Base-by-base conservation (phyloP, 1,139 yeast genomes). In the Pichia sp. region DNA sequence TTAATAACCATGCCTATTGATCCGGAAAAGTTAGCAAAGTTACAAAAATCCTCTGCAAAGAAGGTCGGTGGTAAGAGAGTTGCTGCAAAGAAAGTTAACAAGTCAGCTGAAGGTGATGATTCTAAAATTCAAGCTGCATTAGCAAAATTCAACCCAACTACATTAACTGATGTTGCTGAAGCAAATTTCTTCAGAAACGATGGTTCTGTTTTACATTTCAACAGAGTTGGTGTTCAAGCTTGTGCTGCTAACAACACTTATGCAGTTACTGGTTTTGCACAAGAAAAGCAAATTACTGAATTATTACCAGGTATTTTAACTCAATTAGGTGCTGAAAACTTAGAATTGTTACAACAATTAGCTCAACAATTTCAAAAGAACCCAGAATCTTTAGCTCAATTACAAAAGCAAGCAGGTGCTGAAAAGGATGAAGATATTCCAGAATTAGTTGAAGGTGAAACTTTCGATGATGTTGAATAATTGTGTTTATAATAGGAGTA, bases 101-200 rank as follows among this genome's bases (percentile, higher is more conserved):
- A 67, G 69, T 74, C 78, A 66, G 67, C 75, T 57, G 92, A 84
- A 68, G 88, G 81, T 63, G 95, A 86, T 63, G 94, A 89, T 76
- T 77, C 90, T 72, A 88, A 89, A 73, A 79, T 92, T 71, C 92
- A 88, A 73, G 87, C 84, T 61, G 81, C 95, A 62, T 78, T 92
- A 71, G 85, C 83, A 69, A 90, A 90, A 76, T 76, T 92, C 70
- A 84, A 86, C 72, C 95, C 92, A 59, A 87, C 85, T 71, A 85
- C 89, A 64, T 76, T 92, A 62, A 90, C 85, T 60, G 88, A 85
- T 64, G 83, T 92, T 62, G 95, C 88, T 69, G 97, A 90, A 76
- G 97, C 96, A 68, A 92, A 90, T 81, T 87, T 92, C 79, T 90
- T 92, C 85, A 85, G 77, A 73, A 96, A 89, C 59, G 96, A 90